Percentiles rank a stretch among this genome's conserved stretches.
phyloP scores from a whole-genome alignment of 129 eudicot species.

The Flaveria trinervia region DNA sequence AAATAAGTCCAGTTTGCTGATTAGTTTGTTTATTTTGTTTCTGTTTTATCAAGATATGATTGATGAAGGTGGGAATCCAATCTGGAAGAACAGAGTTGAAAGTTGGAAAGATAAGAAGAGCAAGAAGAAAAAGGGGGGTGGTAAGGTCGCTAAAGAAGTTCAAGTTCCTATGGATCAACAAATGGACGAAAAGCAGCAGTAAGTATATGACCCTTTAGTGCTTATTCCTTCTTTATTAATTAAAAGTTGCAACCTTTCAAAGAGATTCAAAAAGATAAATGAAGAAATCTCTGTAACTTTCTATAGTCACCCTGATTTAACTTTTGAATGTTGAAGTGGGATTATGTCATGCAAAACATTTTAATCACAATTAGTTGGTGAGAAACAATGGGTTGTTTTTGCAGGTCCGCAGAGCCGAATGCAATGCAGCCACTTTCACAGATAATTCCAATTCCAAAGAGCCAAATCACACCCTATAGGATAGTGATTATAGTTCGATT shows the following conservation, averaged over 20 bases:
- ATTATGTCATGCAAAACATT: background rate
- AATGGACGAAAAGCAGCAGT: slow-evolving; percentile 81
- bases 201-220: slow-evolving; percentile 23
- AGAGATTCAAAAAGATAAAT: too few relatives aligned
- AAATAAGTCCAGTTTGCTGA: background rate
- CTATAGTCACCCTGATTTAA: too few relatives aligned
- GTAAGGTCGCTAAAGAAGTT: slow-evolving; percentile 61
- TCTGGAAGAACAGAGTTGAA: slow-evolving; percentile 95
- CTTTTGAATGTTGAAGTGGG: background rate
- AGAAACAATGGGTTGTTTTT: slow-evolving; percentile 13
- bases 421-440: slow-evolving; percentile 73
- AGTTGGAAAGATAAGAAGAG: slow-evolving; percentile 96
- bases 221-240: background rate
- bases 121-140: slow-evolving; percentile 63
- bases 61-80: slow-evolving; percentile 81
- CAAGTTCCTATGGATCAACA: slow-evolving; percentile 76
- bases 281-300: too few relatives aligned
- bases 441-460: slow-evolving; percentile 73
- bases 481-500: slow-evolving; percentile 72
- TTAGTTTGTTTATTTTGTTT: slow-evolving; percentile 7
- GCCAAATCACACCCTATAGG: slow-evolving; percentile 81
- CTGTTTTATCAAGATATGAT: slow-evolving; percentile 45
- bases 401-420: slow-evolving; percentile 67
- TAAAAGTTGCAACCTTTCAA: background rate
- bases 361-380: background rate